A percentile compares a stretch with the other conserved stretches of the same genome.
Conservation (phyloP, 2,329 filamentous ascomycete genomes). For the Talaromyces sp. region DNA sequence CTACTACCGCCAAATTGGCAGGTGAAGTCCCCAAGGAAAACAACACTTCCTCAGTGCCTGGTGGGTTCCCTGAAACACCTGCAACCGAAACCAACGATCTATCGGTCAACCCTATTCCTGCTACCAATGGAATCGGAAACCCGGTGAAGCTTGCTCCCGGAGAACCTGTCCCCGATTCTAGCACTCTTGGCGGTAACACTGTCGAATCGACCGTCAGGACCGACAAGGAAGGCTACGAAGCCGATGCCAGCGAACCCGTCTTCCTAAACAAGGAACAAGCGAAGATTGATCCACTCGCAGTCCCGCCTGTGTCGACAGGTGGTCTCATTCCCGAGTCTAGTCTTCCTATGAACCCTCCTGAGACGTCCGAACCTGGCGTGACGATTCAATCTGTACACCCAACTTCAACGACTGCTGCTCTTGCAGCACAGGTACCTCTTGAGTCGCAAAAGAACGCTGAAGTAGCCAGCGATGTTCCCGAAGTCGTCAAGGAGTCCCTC, state of each 20-base stretch:
- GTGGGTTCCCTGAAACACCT: constrained; percentile 69
- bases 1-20: constrained; percentile 60
- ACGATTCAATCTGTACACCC: constrained; percentile 49
- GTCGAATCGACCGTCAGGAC: constrained; percentile 61
- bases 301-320: constrained; percentile 56
- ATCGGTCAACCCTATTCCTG: constrained; percentile 55
- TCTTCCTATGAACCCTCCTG: constrained; percentile 58
- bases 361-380: constrained; percentile 25
- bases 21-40: constrained; percentile 29
- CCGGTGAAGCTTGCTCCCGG: constrained; percentile 74
- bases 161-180: constrained; percentile 68
- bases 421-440: constrained; percentile 42
- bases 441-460: constrained; percentile 30
- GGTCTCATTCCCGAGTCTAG: constrained; percentile 74
- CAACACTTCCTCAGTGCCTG: constrained; percentile 51
- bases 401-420: constrained; percentile 41
- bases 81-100: constrained; percentile 43
- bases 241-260: constrained; percentile 52
- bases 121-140: constrained; percentile 60
- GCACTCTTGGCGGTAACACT: constrained; percentile 61
- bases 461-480: constrained; percentile 32
- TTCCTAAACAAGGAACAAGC: constrained; percentile 44
- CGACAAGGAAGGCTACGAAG: constrained; percentile 83
- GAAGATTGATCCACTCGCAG: constrained; percentile 40
- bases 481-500: constrained; percentile 43